Evolutionary conservation across 768 basidiomycete species (phyloP).

Genomic region (Rhodotorula sphaerocarpa): DNA sequence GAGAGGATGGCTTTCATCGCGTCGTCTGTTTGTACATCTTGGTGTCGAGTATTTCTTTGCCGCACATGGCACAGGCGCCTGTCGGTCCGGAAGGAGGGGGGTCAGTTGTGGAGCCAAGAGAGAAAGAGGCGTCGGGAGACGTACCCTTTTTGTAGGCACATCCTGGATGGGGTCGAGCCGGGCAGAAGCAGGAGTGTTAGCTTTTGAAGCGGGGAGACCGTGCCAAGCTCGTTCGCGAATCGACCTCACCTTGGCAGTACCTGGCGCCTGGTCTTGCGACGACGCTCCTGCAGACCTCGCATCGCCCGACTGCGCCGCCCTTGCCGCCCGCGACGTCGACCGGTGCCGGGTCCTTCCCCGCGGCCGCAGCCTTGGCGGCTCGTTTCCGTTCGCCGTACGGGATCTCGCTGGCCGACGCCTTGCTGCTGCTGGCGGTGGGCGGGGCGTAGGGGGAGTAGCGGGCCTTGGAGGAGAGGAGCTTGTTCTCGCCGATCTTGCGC

Average conservation of each 20-base stretch:
- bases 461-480: constrained; percentile 21
- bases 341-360: constrained; percentile 2
- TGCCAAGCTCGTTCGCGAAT: not conserved
- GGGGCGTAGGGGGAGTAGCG: constrained; percentile 34
- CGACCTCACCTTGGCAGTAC: constrained; percentile 28
- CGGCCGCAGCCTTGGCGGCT: too few species aligned
- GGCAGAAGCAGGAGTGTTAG: not conserved
- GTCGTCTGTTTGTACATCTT: constrained; percentile 27
- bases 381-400: not conserved
- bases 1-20: too few species aligned
- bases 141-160: constrained; percentile 18
- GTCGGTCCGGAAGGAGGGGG: not conserved
- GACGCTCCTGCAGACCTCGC: constrained; percentile 16
- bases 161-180: not conserved
- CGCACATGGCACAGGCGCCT: constrained; percentile 28
- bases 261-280: constrained; percentile 26
- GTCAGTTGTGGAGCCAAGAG: not conserved
- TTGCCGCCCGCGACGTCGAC: constrained; percentile 19
- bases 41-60: constrained; percentile 26
- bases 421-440: too few species aligned
- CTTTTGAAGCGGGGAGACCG: not conserved
- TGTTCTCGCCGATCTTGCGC: constrained; percentile 35
- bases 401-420: too few species aligned
- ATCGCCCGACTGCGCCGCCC: not conserved
- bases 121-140: not conserved